These are phyloP conservation scores for Arthromyces matolae DNA, from an alignment of 768 basidiomycete genomes.

Conservation along the genomic window DNA sequence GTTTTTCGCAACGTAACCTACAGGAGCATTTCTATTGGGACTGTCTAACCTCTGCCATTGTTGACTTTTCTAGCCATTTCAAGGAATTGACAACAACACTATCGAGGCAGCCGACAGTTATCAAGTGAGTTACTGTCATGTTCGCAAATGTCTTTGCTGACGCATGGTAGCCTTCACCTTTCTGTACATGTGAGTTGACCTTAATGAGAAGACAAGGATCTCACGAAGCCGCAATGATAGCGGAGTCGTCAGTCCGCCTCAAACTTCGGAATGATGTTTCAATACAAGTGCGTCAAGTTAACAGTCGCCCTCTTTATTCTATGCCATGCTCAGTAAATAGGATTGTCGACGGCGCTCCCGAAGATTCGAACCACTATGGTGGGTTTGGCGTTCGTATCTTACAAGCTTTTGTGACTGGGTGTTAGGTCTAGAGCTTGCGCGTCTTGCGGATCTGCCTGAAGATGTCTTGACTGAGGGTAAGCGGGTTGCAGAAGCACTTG, in stretches of 20 bases:
- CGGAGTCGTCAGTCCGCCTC: conserved; percentile 48
- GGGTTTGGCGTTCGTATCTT: neutral
- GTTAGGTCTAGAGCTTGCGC: conserved; percentile 86
- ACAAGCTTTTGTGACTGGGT: too few relatives aligned
- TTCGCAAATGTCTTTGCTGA: conserved; percentile 1
- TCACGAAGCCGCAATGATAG: conserved; percentile 28
- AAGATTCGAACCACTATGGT: conserved; percentile 74
- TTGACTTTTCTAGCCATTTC: conserved; percentile 58
- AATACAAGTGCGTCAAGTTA: conserved; percentile 58
- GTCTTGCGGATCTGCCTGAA: conserved; percentile 78
- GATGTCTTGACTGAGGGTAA: conserved; percentile 64
- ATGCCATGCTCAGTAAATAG: conserved; percentile 40
- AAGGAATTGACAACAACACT: conserved; percentile 75
- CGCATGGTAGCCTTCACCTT: conserved; percentile 63
- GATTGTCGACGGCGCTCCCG: conserved; percentile 68
- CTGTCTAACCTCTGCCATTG: neutral
- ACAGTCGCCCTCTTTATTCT: neutral
- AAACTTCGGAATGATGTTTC: conserved; percentile 68
- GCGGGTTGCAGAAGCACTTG: conserved; percentile 56
- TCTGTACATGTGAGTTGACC: conserved; percentile 77
- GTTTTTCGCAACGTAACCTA: conserved; percentile 82
- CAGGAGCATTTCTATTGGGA: neutral
- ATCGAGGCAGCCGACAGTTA: conserved; percentile 70
- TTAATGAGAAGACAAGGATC: neutral
- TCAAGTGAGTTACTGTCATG: conserved; percentile 69